A percentile compares a stretch with the other conserved stretches of the same genome.
These are phyloP conservation scores for Diaporthe humulicola DNA, from an alignment of 2,329 filamentous ascomycete species.

Conservation along the genomic window DNA sequence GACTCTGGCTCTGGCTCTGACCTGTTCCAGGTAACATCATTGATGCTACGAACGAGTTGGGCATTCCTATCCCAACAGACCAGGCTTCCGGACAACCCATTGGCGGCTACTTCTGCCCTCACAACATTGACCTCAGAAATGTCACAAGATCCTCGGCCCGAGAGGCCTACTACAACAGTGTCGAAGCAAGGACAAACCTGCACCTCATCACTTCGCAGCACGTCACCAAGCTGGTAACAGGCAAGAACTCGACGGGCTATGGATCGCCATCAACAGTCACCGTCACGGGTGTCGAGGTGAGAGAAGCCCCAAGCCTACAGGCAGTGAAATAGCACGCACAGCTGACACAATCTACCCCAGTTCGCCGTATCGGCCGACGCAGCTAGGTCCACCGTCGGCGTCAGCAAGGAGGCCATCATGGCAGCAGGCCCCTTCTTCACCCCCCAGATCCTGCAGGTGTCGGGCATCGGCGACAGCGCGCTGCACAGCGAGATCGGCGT, in stretches of 20 bases:
- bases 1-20: background rate
- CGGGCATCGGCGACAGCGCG: conserved; percentile 54
- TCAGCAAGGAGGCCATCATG: conserved; percentile 55
- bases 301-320: background rate
- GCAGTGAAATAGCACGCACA: too few relatives aligned
- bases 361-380: conserved; percentile 29
- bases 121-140: conserved; percentile 44
- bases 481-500: conserved; percentile 59
- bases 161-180: conserved; percentile 47
- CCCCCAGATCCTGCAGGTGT: conserved; percentile 58
- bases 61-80: conserved; percentile 39
- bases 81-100: conserved; percentile 40
- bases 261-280: conserved; percentile 7
- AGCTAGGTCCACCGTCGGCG: conserved; percentile 38
- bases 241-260: conserved; percentile 21
- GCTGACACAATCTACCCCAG: background rate
- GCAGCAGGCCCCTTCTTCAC: conserved; percentile 58
- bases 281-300: conserved; percentile 42
- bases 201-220: conserved; percentile 47
- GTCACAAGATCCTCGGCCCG: conserved; percentile 47
- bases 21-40: conserved; percentile 39
- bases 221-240: conserved; percentile 45
- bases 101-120: conserved; percentile 44
- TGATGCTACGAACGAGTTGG: conserved; percentile 42
- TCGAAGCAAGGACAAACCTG: conserved; percentile 43